These are phyloP conservation scores for Cladorrhinum sp. DNA, from an alignment of 2,329 filamentous ascomycete genomes.

Conservation along the genomic window DNA sequence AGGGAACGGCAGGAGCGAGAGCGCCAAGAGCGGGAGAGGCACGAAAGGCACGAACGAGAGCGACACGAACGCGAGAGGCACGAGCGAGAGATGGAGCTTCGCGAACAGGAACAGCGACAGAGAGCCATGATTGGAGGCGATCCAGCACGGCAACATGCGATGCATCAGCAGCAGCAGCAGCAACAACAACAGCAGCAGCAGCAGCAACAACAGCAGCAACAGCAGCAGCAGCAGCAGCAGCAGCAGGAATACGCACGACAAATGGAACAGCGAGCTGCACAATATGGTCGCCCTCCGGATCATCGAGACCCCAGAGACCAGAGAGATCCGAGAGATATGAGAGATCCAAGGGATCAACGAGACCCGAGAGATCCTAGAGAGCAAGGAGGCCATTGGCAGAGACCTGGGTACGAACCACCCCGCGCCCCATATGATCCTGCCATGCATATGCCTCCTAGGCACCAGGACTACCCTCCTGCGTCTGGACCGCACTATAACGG, in stretches of 20 bases:
- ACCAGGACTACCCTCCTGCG: conserved; percentile 48
- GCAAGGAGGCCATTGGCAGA: conserved; percentile 34
- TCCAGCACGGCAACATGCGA: conserved; percentile 41
- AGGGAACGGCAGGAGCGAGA: conserved; percentile 42
- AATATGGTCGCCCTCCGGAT: conserved; percentile 45
- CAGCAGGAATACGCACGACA: conserved; percentile 29
- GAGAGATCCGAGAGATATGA: conserved; percentile 33
- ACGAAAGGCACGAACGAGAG: conserved; percentile 38
- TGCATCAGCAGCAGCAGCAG: conserved; percentile 46
- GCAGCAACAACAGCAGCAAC: too few relatives aligned
- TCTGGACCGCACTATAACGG: conserved; percentile 39
- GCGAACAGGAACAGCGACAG: conserved; percentile 37
- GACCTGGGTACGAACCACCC: conserved; percentile 41
- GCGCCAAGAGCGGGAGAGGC: conserved; percentile 39
- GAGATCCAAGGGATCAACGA: conserved; percentile 34
- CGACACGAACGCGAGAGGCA: conserved; percentile 39
- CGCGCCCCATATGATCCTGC: conserved; percentile 43
- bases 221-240: conserved; percentile 37
- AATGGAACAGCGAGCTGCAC: conserved; percentile 31
- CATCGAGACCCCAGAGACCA: conserved; percentile 34
- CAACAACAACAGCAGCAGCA: too few relatives aligned
- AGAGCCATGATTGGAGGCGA: conserved; percentile 51
- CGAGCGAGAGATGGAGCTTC: conserved; percentile 40
- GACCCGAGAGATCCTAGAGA: conserved; percentile 36
- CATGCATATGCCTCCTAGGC: conserved; percentile 40